phyloP scores from a whole-genome alignment of 2,329 filamentous ascomycete genomes.

The Trichoderma citrinoviride region DNA sequence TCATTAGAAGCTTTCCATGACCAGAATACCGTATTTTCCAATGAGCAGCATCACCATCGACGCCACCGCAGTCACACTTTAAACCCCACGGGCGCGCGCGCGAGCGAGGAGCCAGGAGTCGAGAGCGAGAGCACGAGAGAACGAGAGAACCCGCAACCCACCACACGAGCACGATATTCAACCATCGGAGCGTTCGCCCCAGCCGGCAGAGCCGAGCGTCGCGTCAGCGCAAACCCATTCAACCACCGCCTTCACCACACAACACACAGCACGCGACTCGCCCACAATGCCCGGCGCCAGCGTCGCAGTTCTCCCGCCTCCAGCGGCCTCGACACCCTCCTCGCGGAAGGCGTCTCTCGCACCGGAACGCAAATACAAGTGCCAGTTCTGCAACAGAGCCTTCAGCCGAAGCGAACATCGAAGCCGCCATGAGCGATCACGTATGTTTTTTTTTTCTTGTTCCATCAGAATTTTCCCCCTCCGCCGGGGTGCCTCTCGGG shows the following conservation, averaged over 20 bases:
- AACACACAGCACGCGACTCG: constrained; percentile 34
- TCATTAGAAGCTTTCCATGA: constrained; percentile 43
- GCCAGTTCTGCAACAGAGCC: constrained; percentile 95
- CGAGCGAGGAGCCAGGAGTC: constrained; percentile 53
- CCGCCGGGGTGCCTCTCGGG: too few species aligned
- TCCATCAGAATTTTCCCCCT: background rate
- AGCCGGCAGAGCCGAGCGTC: constrained; percentile 29
- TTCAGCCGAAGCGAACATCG: constrained; percentile 97
- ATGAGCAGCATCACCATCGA: constrained; percentile 53
- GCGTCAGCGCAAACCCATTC: constrained; percentile 25
- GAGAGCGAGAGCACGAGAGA: constrained; percentile 33
- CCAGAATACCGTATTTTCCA: constrained; percentile 41
- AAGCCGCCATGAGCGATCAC: constrained; percentile 93
- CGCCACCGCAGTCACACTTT: constrained; percentile 65
- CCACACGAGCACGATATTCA: constrained; percentile 52
- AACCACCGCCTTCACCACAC: constrained; percentile 26
- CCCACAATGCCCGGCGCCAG: constrained; percentile 68
- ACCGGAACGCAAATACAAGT: constrained; percentile 99
- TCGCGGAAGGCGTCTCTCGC: constrained; percentile 72
- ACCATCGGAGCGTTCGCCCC: constrained; percentile 51
- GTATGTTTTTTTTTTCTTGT: constrained; percentile 61
- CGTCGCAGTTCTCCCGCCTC: constrained; percentile 62
- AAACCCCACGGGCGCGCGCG: constrained; percentile 66
- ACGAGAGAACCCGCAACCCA: constrained; percentile 29
- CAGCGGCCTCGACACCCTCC: constrained; percentile 65